Evolutionary conservation across 306 rosid genomes (phyloP), one percentile per base, ranked within the genome.

Genomic region (Trifolium dubium): DNA sequence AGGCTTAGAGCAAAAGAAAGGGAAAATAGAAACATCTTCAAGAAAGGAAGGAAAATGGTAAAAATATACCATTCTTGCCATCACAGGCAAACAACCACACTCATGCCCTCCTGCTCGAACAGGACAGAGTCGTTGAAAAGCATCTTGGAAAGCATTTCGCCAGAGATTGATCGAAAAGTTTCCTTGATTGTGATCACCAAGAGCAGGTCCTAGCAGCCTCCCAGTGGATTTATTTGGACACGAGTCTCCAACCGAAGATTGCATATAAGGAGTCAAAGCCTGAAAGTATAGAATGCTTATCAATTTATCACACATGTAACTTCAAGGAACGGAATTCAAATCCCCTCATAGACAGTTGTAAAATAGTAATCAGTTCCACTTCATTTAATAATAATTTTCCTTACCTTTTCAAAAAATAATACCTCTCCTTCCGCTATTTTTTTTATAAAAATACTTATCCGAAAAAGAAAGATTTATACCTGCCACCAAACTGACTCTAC

Each of bases 401-500:
- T n/a, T 10, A 10, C 4, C 37, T 34, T 34, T 34, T 34, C 7
- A 34, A 5, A 34, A 34, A 34, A 5, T 34, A 5, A 34, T 32
- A 34, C 37, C 5, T 37, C 6, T 9, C 40, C 10, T 37, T 37
- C 2, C 15, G 6, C n/a, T 3, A 44, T 12, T 44, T 44, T 6
- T 44, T 44, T 44, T 44, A 10, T 12, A 44, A 12, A 44, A 44
- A 44, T 44, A 12, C 4, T 14, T 44, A 11, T 12, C 15, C 12
- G 14, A 44, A 44, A 43, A 43, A 43, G 15, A 44, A 6, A 44
- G 50, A 44, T 51, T 7, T 56, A 60, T 92, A 95, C 98, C 99
- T 95, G 99, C 99, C 99, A 95, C 99, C 99, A 95, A 5, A 95
- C 98, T 3, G 99, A 92, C 88, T 95, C 99, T 73, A 94, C 96